phyloP scores from a whole-genome alignment of 139 green algal genomes.

The Volvox reticuliferus region DNA sequence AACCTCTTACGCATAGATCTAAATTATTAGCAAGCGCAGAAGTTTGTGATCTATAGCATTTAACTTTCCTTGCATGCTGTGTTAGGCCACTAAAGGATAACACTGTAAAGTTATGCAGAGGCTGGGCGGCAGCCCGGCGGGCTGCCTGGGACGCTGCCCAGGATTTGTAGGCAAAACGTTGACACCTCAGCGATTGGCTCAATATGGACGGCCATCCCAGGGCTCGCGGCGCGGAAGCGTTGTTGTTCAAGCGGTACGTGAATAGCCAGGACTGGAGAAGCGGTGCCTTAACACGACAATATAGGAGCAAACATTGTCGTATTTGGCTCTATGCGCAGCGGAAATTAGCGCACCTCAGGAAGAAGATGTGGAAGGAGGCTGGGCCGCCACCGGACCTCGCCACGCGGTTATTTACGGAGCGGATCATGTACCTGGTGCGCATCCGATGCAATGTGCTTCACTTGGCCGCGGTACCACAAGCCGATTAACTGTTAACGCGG shows the following conservation, averaged over 20 bases:
- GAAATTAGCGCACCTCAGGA: conserved; percentile 65
- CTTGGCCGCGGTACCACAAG: too few species aligned
- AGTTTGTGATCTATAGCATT: too few species aligned
- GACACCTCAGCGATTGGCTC: neutral
- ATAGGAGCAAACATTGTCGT: neutral
- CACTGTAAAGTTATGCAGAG: conserved; percentile 18
- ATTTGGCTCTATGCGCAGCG: conserved; percentile 37
- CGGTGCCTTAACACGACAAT: neutral
- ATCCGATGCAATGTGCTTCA: neutral
- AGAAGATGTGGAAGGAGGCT: conserved; percentile 74
- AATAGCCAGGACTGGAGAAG: neutral
- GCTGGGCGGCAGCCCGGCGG: conserved; percentile 20
- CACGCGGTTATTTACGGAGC: conserved; percentile 97
- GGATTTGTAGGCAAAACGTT: neutral
- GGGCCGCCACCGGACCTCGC: conserved; percentile 94
- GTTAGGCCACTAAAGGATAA: neutral
- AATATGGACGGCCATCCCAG: neutral
- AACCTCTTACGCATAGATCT: too few species aligned
- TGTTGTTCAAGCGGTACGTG: conserved; percentile 42
- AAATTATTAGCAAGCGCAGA: too few species aligned
- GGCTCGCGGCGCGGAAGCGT: conserved; percentile 35
- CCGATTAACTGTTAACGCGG: neutral
- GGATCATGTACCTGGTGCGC: conserved; percentile 97
- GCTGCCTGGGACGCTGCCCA: conserved; percentile 16
- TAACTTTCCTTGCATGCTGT: too few species aligned